Evolutionary conservation across 306 rosid species (phyloP), one percentile per base, ranked within the genome.

Genomic region (Ormosia semicastrata): DNA sequence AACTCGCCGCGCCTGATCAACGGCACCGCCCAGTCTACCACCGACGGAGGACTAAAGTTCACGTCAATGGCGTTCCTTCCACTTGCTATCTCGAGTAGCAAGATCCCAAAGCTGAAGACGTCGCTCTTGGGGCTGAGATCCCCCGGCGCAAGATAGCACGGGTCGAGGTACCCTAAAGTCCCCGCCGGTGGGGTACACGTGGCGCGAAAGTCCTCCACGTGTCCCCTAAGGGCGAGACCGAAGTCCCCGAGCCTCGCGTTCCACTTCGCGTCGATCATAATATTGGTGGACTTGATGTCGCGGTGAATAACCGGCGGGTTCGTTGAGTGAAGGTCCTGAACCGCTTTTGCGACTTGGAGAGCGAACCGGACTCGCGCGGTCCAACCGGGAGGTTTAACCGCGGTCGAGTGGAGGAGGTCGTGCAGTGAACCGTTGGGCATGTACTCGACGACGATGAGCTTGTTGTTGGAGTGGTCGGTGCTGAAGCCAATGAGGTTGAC

Each of bases 161-260:
- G 99, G 62, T 95, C 99, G 43, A 95, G 93, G 18, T 95, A 95
- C 2, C 99, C 99, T 57, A 95, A 83, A 59, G 99, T 95, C 13
- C 99, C 99, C 59, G 99, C 98, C 17, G 99, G 99, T 0, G 98
- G 98, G 2, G 98, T 93, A 65, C 92, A 91, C 87, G 83, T 91
- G 0, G 90, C 82, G 3, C 92, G 94, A 6, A 94, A 94, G 77
- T 94, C 98, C 76, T 93, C 98, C 89, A 95, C 92, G 90, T 91
- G 90, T 76, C 98, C 98, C 30, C 97, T 87, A 0, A 95, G 60
- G 0, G 99, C 98, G 15, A 95, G 63, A 0, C 98, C 98, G 17
- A 95, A 91, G 73, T 95, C 98, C 0, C 98, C 94, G 73, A 95
- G 91, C 80, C 99, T 73, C 0, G 99, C 99, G 62, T 80, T 83